Conservation (phyloP, 176 grass and related monocot species). For the Cocos nucifera region DNA sequence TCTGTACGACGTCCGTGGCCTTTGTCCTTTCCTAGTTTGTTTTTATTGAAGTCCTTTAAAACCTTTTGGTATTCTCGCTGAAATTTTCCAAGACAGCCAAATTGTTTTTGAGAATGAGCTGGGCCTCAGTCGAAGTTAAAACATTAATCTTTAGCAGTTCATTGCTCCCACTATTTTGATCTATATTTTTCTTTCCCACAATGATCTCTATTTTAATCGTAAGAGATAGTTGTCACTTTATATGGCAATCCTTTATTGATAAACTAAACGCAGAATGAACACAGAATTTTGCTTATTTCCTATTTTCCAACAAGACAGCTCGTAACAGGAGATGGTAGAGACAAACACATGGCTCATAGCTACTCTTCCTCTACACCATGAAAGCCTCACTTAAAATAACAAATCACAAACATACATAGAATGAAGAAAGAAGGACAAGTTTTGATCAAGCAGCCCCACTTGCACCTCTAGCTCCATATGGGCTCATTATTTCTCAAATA, state of each 20-base stretch:
- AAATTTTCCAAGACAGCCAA: not conserved
- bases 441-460: conserved; percentile 14
- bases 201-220: too few relatives aligned
- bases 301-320: not conserved
- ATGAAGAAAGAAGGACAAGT: conserved; percentile 1
- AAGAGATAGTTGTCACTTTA: too few relatives aligned
- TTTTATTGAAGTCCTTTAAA: not conserved
- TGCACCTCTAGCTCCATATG: not conserved
- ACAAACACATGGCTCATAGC: not conserved
- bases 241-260: too few relatives aligned
- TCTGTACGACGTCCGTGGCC: too few relatives aligned
- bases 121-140: too few relatives aligned
- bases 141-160: too few relatives aligned
- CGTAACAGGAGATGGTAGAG: not conserved
- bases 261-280: too few relatives aligned
- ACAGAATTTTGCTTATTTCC: too few relatives aligned
- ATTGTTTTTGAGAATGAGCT: too few relatives aligned
- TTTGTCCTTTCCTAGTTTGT: too few relatives aligned
- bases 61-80: not conserved
- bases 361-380: conserved; percentile 13
- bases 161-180: too few relatives aligned
- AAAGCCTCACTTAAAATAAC: not conserved
- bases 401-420: conserved; percentile 20
- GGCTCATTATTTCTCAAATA: conserved; percentile 15
- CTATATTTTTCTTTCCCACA: too few relatives aligned